Conservation (phyloP, 306 rosid species). For the Vigna reflexopilosa region DNA sequence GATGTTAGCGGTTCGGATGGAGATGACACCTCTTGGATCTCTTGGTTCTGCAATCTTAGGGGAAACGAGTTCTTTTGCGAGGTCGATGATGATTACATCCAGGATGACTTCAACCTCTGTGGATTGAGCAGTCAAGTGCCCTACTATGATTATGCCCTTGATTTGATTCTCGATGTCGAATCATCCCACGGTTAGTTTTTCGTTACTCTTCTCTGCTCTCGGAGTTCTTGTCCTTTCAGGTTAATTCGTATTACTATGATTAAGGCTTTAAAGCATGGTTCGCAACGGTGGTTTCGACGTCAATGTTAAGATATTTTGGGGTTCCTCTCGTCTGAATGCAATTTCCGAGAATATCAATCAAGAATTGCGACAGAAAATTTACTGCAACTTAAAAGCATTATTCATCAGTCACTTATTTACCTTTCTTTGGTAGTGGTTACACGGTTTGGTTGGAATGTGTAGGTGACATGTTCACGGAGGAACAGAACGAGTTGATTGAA, state of each 20-base stretch:
- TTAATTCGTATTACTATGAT: neutral
- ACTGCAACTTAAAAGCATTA: neutral
- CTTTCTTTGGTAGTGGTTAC: neutral
- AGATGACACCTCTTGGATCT: slow-evolving; percentile 98
- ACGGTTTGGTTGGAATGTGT: slow-evolving; percentile 39
- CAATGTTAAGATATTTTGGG: neutral
- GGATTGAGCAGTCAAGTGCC: slow-evolving; percentile 99
- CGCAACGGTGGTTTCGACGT: neutral
- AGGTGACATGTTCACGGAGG: slow-evolving; percentile 99
- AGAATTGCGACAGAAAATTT: neutral
- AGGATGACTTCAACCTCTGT: slow-evolving; percentile 96
- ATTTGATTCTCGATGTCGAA: slow-evolving; percentile 95
- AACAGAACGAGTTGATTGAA: slow-evolving; percentile 94
- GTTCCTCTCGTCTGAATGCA: neutral
- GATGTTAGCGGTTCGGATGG: slow-evolving; percentile 99
- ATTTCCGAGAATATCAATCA: neutral
- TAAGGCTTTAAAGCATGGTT: neutral
- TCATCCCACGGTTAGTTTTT: slow-evolving; percentile 87
- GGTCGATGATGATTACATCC: slow-evolving; percentile 98
- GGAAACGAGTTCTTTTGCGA: slow-evolving; percentile 98
- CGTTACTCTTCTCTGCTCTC: neutral
- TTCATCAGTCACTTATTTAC: neutral
- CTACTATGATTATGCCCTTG: slow-evolving; percentile 97
- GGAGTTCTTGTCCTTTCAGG: neutral
- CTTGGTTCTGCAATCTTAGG: slow-evolving; percentile 98